Percentiles rank a stretch among this genome's conserved stretches.
These are phyloP conservation scores for Poa pratensis DNA, from an alignment of 176 grass and related monocot genomes.

Conservation along the genomic window DNA sequence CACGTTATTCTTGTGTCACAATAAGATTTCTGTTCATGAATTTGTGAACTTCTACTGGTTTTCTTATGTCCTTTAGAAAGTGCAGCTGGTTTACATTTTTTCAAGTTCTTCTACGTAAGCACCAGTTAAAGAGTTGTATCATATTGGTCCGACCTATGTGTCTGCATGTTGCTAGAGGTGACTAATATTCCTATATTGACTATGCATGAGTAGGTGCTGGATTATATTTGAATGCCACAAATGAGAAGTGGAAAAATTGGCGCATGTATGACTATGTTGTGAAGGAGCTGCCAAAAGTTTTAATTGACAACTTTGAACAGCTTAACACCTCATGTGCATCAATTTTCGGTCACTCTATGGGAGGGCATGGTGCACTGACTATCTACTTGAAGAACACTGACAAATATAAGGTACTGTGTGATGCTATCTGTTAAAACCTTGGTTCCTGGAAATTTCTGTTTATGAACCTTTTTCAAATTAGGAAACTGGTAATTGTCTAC, in stretches of 20 bases:
- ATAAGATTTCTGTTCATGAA: neutral
- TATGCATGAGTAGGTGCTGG: constrained; percentile 72
- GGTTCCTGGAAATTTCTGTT: neutral
- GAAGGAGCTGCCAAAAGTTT: constrained; percentile 86
- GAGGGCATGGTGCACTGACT: constrained; percentile 88
- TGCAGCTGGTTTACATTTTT: neutral
- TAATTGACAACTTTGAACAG: constrained; percentile 78
- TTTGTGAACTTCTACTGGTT: constrained; percentile 1
- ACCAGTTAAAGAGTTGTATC: constrained; percentile 5
- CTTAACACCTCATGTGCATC: constrained; percentile 76
- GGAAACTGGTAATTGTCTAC: neutral
- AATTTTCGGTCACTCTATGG: constrained; percentile 99
- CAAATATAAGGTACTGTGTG: constrained; percentile 84
- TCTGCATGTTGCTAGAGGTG: neutral
- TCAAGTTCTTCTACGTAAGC: neutral
- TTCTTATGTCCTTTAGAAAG: constrained; percentile 12
- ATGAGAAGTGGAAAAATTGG: constrained; percentile 98
- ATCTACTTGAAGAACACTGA: constrained; percentile 92
- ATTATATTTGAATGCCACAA: constrained; percentile 93
- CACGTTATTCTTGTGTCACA: neutral
- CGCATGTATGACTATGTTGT: constrained; percentile 93
- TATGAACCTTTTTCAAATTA: constrained; percentile 16
- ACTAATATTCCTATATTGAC: neutral
- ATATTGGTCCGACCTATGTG: neutral
- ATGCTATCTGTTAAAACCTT: neutral